phyloP scores from a whole-genome alignment of 139 green algal species.

The Haematococcus sp. region DNA sequence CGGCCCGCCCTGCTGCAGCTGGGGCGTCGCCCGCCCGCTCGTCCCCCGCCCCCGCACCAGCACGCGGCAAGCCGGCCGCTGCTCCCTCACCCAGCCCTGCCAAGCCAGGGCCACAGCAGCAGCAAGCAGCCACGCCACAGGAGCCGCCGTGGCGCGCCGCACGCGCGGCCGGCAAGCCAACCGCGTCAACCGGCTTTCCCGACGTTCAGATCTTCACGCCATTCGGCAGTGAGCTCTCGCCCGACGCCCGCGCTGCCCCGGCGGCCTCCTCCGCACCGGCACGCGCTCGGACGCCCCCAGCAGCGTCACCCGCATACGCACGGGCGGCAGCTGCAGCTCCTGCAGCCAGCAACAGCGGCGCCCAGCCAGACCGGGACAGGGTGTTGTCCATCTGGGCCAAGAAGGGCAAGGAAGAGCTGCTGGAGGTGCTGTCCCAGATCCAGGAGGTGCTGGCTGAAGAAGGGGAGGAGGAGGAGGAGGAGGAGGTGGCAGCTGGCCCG shows the following conservation, averaged over 20 bases:
- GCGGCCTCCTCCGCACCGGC: neutral
- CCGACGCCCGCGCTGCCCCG: neutral
- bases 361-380: neutral
- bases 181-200: constrained; percentile 5
- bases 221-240: constrained; percentile 4
- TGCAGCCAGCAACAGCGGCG: neutral
- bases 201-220: constrained; percentile 35
- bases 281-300: neutral
- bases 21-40: too few species aligned
- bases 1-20: neutral
- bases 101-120: neutral
- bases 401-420: constrained; percentile 13
- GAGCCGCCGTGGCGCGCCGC: neutral
- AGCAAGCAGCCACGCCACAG: neutral
- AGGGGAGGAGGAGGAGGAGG: constrained; percentile 1
- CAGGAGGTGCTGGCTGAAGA: constrained; percentile 19
- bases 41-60: too few species aligned
- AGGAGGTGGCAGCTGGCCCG: neutral
- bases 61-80: neutral
- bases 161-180: neutral
- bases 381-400: constrained; percentile 11
- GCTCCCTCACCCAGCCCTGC: neutral
- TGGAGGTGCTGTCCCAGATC: constrained; percentile 36
- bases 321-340: neutral
- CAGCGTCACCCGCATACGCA: neutral